Conservation (phyloP, 2,329 filamentous ascomycete genomes). For the Dactylella cylindrospora region DNA sequence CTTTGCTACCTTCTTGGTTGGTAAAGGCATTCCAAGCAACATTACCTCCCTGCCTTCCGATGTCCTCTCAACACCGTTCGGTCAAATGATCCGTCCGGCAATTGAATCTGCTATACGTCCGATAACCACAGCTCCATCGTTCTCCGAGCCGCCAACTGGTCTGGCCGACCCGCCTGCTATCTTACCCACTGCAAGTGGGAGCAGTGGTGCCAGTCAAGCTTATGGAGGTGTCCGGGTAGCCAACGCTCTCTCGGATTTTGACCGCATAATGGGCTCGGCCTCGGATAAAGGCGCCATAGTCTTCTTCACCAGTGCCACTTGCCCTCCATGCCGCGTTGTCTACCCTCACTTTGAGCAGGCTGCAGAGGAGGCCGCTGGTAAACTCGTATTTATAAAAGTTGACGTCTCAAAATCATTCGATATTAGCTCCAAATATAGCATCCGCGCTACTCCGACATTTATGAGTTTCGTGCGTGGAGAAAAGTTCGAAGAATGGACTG, state of each 20-base stretch:
- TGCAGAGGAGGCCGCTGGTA: constrained; percentile 69
- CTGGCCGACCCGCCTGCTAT: constrained; percentile 20
- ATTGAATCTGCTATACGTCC: constrained; percentile 66
- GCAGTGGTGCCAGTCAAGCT: constrained; percentile 19
- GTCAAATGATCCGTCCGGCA: constrained; percentile 81
- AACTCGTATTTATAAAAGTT: constrained; percentile 75
- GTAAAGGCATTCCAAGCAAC: constrained; percentile 81
- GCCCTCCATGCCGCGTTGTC: constrained; percentile 77
- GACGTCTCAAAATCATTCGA: constrained; percentile 70
- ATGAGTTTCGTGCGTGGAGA: constrained; percentile 77
- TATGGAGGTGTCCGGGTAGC: constrained; percentile 63
- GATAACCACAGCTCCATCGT: constrained; percentile 54
- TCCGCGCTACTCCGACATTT: constrained; percentile 83
- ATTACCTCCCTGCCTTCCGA: constrained; percentile 82
- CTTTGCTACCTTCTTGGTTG: constrained; percentile 82
- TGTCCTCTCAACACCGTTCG: constrained; percentile 82
- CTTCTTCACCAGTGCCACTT: constrained; percentile 90
- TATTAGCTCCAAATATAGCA: constrained; percentile 65
- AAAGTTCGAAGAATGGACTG: constrained; percentile 77
- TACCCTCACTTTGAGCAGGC: constrained; percentile 81
- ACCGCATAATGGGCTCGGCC: constrained; percentile 63
- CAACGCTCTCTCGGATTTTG: constrained; percentile 62
- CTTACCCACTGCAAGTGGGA: constrained; percentile 31
- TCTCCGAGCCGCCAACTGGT: constrained; percentile 21
- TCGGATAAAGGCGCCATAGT: constrained; percentile 71